Evolutionary conservation across 169 alveolate species (phyloP).

Genomic region (Plasmodium coatneyi): DNA sequence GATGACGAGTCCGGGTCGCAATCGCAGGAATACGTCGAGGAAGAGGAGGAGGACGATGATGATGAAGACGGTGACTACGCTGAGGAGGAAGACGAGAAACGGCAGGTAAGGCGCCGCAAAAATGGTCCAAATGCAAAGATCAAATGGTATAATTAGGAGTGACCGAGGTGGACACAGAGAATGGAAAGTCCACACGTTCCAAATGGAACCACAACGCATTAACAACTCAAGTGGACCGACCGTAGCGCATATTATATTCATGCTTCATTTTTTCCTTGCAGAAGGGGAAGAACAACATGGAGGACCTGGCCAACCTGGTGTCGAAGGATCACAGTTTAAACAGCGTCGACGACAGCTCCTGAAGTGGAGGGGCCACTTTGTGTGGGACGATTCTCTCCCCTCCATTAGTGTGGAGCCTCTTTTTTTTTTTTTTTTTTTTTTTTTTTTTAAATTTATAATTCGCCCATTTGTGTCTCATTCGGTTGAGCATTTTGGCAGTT

Average conservation of each 20-base stretch:
- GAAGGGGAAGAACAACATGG: constrained; percentile 8
- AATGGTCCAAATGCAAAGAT: neutral
- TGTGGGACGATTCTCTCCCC: neutral
- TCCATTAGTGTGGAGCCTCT: neutral
- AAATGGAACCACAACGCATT: neutral
- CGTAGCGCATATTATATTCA: too few relatives aligned
- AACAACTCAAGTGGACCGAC: neutral
- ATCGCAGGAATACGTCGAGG: constrained; percentile 2
- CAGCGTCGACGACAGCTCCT: constrained; percentile 24
- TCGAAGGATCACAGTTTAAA: constrained; percentile 23
- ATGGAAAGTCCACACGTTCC: neutral
- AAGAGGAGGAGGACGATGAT: neutral
- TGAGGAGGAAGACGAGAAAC: neutral
- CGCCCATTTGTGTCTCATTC: constrained; percentile 3
- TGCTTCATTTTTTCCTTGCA: neutral
- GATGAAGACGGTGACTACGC: neutral
- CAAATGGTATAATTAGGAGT: neutral
- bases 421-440: neutral
- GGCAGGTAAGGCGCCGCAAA: neutral
- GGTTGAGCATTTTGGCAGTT: neutral
- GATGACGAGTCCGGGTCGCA: constrained; percentile 19
- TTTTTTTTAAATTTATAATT: neutral
- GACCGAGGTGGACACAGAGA: neutral
- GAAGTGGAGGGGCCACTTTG: neutral
- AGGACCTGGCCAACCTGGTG: neutral